These are phyloP conservation scores for Alternaria sp. DNA, from an alignment of 2,329 filamentous ascomycete species.

Conservation along the genomic window DNA sequence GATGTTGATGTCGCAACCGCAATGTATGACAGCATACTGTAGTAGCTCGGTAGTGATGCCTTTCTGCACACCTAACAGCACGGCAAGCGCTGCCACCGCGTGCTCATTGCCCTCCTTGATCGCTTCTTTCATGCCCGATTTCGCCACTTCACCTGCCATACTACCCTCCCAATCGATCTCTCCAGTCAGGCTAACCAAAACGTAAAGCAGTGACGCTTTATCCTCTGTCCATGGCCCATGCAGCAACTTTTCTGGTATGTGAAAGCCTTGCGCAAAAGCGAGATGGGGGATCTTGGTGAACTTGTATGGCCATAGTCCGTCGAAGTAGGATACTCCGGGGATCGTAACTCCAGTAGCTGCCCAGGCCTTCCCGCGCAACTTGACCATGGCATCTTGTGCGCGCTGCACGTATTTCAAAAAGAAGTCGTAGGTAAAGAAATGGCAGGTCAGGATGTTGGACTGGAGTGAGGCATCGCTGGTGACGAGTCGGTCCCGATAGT, in stretches of 20 bases:
- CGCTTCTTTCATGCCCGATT: constrained; percentile 38
- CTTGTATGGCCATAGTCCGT: constrained; percentile 39
- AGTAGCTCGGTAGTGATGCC: constrained; percentile 38
- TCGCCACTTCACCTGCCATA: constrained; percentile 44
- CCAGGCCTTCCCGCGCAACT: constrained; percentile 41
- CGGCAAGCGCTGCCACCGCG: constrained; percentile 43
- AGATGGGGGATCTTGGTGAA: constrained; percentile 42
- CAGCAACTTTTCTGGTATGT: constrained; percentile 46
- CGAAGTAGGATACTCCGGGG: constrained; percentile 30
- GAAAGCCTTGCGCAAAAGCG: constrained; percentile 39
- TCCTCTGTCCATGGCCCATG: constrained; percentile 42
- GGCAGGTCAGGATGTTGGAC: constrained; percentile 38
- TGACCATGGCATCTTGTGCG: constrained; percentile 38
- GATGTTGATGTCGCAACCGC: constrained; percentile 36
- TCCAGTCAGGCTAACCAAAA: constrained; percentile 42
- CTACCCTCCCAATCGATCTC: constrained; percentile 45
- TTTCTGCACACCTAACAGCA: constrained; percentile 39
- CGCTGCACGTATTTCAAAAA: constrained; percentile 42
- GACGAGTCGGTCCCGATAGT: constrained; percentile 27
- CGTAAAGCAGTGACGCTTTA: constrained; percentile 42
- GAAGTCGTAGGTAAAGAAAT: constrained; percentile 47
- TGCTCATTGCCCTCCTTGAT: constrained; percentile 35
- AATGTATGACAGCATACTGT: constrained; percentile 39
- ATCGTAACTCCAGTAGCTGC: constrained; percentile 34
- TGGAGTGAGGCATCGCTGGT: constrained; percentile 32